Conservation (phyloP, 352 stramenopile species). For the Pythium rishiriense region DNA sequence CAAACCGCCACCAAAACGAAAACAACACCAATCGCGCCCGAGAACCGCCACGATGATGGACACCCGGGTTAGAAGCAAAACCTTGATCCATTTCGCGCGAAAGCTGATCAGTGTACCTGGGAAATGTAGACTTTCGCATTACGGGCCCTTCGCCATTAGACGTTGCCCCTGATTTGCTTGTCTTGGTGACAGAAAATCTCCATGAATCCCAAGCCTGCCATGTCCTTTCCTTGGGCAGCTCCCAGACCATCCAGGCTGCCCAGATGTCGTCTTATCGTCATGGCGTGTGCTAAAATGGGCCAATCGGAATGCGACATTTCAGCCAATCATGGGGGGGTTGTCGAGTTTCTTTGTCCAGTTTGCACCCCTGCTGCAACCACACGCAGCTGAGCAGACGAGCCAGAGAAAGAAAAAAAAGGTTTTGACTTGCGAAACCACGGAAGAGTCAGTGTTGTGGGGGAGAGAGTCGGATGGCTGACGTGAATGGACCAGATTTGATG, state of each 20-base stretch:
- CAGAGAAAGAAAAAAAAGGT: not conserved
- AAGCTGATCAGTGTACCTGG: too few species aligned
- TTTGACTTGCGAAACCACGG: not conserved
- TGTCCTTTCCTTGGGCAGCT: slow-evolving; percentile 10
- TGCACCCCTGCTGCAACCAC: not conserved
- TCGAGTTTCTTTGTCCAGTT: slow-evolving; percentile 1
- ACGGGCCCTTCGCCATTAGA: too few species aligned
- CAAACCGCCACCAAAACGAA: not conserved
- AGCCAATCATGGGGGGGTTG: slow-evolving; percentile 2
- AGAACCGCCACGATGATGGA: too few species aligned
- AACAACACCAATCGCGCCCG: too few species aligned
- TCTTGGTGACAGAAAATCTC: too few species aligned
- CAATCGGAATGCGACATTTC: not conserved
- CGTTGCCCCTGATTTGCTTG: too few species aligned
- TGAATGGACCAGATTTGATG: slow-evolving; percentile 13
- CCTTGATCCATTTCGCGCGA: too few species aligned
- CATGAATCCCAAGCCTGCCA: not conserved
- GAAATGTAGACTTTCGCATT: too few species aligned
- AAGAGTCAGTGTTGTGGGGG: slow-evolving; percentile 12
- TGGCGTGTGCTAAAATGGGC: not conserved
- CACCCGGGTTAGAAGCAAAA: too few species aligned
- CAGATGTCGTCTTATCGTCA: slow-evolving; percentile 24
- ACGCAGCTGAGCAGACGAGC: slow-evolving; percentile 2
- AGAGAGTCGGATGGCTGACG: slow-evolving; percentile 18
- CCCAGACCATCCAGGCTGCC: slow-evolving; percentile 4